Conservation (phyloP, 108 stramenopile species). For the Phaeodactylum tricornutum region DNA sequence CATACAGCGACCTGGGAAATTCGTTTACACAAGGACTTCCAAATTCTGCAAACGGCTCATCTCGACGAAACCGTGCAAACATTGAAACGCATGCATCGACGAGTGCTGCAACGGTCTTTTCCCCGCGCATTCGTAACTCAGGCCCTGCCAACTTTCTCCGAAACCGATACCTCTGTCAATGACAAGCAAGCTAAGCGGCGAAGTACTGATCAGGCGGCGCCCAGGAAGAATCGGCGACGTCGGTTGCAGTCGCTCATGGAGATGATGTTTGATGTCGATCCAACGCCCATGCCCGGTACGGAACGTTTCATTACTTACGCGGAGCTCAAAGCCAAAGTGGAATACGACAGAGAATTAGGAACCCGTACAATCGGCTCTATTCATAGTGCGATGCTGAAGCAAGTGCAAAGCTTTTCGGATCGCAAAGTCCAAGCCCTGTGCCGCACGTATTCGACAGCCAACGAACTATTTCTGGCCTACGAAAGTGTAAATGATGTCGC, state of each 20-base stretch:
- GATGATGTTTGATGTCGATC: slow-evolving; percentile 40
- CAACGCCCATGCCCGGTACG: slow-evolving; percentile 12
- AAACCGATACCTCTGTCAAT: not conserved
- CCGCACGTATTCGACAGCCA: not conserved
- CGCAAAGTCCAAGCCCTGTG: slow-evolving; percentile 3
- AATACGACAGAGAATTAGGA: slow-evolving; percentile 39
- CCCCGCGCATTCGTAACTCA: slow-evolving; percentile 21
- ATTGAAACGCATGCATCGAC: slow-evolving; percentile 47
- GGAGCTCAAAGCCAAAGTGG: slow-evolving; percentile 42
- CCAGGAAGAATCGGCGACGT: slow-evolving; percentile 2
- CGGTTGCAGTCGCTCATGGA: slow-evolving; percentile 22
- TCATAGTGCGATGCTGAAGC: slow-evolving; percentile 32
- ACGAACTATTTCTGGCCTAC: not conserved
- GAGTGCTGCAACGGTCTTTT: slow-evolving; percentile 43
- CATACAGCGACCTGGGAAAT: slow-evolving; percentile 48
- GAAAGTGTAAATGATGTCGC: not conserved
- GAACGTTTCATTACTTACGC: slow-evolving; percentile 31
- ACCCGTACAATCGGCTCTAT: slow-evolving; percentile 26
- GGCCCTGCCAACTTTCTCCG: slow-evolving; percentile 2
- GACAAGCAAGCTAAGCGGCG: not conserved
- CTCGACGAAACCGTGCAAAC: slow-evolving; percentile 30
- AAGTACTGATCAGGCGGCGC: not conserved
- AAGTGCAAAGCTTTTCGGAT: slow-evolving; percentile 20
- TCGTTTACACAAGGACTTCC: slow-evolving; percentile 28
- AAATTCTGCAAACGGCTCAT: slow-evolving; percentile 31